These are phyloP conservation scores for Saturnispora besseyi DNA, from an alignment of 805 yeast genomes.

Conservation along the genomic window DNA sequence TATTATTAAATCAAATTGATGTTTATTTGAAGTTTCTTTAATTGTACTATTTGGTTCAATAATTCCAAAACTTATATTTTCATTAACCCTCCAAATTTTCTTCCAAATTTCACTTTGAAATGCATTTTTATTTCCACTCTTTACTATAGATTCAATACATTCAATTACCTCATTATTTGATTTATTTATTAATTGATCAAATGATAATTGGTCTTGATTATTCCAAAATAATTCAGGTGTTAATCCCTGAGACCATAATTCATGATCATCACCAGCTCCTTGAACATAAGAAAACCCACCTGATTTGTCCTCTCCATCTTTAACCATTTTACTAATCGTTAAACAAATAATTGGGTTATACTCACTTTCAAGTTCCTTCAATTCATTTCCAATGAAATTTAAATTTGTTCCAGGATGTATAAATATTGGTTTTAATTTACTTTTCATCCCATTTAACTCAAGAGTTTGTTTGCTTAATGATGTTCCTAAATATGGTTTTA, in stretches of 20 bases:
- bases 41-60: constrained; percentile 7
- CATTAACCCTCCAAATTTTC: constrained; percentile 10
- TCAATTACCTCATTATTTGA: constrained; percentile 27
- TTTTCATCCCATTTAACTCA: constrained; percentile 21
- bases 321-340: constrained; percentile 54
- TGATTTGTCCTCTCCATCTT: constrained; percentile 45
- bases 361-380: constrained; percentile 17
- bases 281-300: constrained; percentile 61
- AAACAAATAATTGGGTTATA: constrained; percentile 39
- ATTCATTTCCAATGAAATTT: neutral
- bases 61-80: constrained; percentile 20
- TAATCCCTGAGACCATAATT: constrained; percentile 61
- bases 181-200: constrained; percentile 13
- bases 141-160: constrained; percentile 6
- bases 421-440: constrained; percentile 63
- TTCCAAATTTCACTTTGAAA: constrained; percentile 1
- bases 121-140: neutral
- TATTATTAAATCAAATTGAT: constrained; percentile 22
- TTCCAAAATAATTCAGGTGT: constrained; percentile 53
- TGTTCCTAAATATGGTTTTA: constrained; percentile 6
- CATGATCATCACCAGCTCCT: constrained; percentile 95
- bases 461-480: constrained; percentile 19
- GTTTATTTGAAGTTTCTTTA: neutral
- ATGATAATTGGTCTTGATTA: constrained; percentile 20
- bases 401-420: constrained; percentile 42